Conservation (phyloP, 305 asterid genomes). For the Coffea humblotiana region DNA sequence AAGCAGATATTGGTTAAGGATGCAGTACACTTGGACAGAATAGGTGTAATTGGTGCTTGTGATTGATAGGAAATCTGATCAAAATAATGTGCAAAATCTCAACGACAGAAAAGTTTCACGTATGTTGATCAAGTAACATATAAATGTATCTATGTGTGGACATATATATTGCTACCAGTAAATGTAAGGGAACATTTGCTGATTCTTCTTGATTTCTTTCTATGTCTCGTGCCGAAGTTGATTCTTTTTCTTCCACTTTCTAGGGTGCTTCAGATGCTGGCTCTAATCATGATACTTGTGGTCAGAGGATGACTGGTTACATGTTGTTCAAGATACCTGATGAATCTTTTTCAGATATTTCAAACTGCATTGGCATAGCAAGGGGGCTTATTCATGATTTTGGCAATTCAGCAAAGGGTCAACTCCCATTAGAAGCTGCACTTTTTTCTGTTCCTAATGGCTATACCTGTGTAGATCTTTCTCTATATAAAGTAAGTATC, state of each 20-base stretch:
- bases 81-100: neutral
- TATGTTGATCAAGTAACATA: neutral
- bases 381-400: conserved; percentile 59
- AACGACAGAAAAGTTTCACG: neutral
- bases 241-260: conserved; percentile 14
- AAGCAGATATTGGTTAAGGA: neutral
- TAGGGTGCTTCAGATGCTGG: conserved; percentile 51
- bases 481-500: conserved; percentile 67
- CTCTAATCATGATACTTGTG: conserved; percentile 31
- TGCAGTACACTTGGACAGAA: neutral
- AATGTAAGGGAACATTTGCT: neutral
- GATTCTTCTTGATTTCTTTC: neutral
- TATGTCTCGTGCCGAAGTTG: conserved; percentile 1
- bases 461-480: conserved; percentile 72
- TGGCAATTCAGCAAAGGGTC: conserved; percentile 42
- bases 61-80: neutral
- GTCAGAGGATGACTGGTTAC: conserved; percentile 56
- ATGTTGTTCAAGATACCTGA: conserved; percentile 76
- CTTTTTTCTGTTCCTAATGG: conserved; percentile 75
- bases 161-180: neutral
- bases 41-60: neutral
- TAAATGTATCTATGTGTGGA: neutral
- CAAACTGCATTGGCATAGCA: conserved; percentile 74
- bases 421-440: conserved; percentile 54
- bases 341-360: conserved; percentile 44